Evolutionary conservation across 305 asterid species (phyloP).

Genomic region (Solanum hybrid): DNA sequence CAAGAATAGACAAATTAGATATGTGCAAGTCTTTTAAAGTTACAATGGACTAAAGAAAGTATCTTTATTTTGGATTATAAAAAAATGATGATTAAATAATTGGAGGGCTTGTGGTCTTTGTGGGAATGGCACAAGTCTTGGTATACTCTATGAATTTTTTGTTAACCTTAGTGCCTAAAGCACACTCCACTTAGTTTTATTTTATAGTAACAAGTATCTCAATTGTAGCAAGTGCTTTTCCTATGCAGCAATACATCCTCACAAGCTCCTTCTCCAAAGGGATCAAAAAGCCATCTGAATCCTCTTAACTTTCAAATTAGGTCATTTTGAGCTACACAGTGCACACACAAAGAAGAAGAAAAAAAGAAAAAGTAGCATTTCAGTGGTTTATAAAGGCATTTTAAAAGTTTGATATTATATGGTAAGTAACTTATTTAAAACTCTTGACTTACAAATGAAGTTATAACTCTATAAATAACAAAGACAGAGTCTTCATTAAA

Average conservation of each 20-base stretch:
- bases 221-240: constrained; percentile 21
- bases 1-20: no score
- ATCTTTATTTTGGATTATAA: neutral
- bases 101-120: constrained; percentile 20
- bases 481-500: neutral
- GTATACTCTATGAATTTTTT: neutral
- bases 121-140: constrained; percentile 29
- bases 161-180: constrained; percentile 16
- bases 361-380: neutral
- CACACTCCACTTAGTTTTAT: constrained; percentile 18
- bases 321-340: neutral
- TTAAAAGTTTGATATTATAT: no score
- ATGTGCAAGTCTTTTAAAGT: neutral
- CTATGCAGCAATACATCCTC: constrained; percentile 24
- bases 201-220: constrained; percentile 4
- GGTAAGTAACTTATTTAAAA: neutral
- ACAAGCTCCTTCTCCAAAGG: neutral
- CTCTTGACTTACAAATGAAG: neutral
- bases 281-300: neutral
- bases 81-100: neutral
- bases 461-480: neutral
- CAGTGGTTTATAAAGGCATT: neutral
- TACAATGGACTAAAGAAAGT: neutral
- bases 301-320: neutral
- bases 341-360: neutral